Evolutionary conservation across 2,329 filamentous ascomycete species (phyloP).

Genomic region (Passalora sequoiae): DNA sequence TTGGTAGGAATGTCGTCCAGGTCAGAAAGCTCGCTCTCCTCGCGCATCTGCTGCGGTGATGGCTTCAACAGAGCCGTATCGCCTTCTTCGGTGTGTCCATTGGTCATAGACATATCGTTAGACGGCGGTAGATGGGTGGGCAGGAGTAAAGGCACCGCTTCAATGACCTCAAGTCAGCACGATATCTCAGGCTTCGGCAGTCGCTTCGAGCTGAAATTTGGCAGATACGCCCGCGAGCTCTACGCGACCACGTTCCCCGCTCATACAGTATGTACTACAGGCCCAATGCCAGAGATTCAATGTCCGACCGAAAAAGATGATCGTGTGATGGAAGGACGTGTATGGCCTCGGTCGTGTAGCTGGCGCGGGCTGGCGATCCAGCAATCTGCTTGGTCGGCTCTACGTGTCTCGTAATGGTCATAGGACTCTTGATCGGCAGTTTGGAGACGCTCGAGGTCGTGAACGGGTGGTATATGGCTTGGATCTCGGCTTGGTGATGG

Average conservation of each 20-base stretch:
- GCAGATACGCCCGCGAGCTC: slow-evolving; percentile 20
- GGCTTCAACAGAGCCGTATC: slow-evolving; percentile 44
- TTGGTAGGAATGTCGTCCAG: slow-evolving; percentile 52
- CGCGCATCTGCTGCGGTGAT: slow-evolving; percentile 49
- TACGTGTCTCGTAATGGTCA: slow-evolving; percentile 9
- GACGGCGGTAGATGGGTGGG: slow-evolving; percentile 52
- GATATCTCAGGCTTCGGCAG: slow-evolving; percentile 26
- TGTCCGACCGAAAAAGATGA: slow-evolving; percentile 38
- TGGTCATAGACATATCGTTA: slow-evolving; percentile 54
- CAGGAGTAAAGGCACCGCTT: slow-evolving; percentile 60
- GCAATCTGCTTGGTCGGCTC: slow-evolving; percentile 12
- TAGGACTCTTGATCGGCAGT: slow-evolving; percentile 17
- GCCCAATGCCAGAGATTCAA: slow-evolving; percentile 29
- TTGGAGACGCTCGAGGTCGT: slow-evolving; percentile 14
- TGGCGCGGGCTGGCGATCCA: slow-evolving; percentile 17
- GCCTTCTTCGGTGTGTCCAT: slow-evolving; percentile 59
- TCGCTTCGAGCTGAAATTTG: slow-evolving; percentile 33
- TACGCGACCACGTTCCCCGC: slow-evolving; percentile 42
- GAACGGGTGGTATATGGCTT: slow-evolving; percentile 27
- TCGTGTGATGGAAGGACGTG: slow-evolving; percentile 23
- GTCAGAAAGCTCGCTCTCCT: slow-evolving; percentile 74
- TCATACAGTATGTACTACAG: slow-evolving; percentile 28
- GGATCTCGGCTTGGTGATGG: slow-evolving; percentile 26
- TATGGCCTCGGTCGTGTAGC: slow-evolving; percentile 20
- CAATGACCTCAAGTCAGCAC: slow-evolving; percentile 40